Base-by-base conservation (phyloP, 176 grass and related monocot genomes). In the Zea mays region DNA sequence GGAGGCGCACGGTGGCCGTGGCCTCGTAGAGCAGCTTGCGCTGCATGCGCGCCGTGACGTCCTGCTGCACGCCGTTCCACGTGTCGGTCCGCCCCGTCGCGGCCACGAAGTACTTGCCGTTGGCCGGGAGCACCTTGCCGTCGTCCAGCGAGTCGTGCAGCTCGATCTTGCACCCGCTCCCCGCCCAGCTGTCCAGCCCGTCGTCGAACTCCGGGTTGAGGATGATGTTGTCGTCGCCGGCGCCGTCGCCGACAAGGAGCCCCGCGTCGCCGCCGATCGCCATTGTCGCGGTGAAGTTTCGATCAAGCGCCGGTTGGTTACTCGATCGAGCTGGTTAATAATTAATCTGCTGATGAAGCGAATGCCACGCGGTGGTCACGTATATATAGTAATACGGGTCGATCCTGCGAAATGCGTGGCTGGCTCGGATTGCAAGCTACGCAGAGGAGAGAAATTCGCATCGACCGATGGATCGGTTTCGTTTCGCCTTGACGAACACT, bases 31-130 rank as follows among this genome's bases (percentile, higher is more conserved):
- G 66, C 2, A 71, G 67, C 92, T 92, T 99, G 10, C 96, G 79
- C 67, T 92, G 92, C 65, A 99, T 42, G 14, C 90, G 66, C 41
- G 85, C 83, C 34, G 96, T 90, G 2, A 99, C 44, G 46, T 95
- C 96, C 79, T 99, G 96, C 87, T 92, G 88, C 65, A 95, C 83
- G 45, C 96, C 96, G 71, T 92, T 88, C 78, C 85, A 89, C 12
- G 65, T 78, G 75, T 92, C 87, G 20, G 90, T 95, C 5, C 96
- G 75, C 56, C 87, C 88, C 2, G 96, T 95, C 0, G 90, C 81
- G 1, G 90, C 78, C 45, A 85, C 87, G 73, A 99, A 99, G 73
- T 89, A 90, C 56, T 90, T 99, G 21, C 92, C 96, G 42, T 15
- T 86, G 15, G 46, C 71, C 13, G 96, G 92, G 11, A 83, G 19